These are phyloP conservation scores for Annona squamosa DNA, from an alignment of 164 flowering plant species.

Conservation along the genomic window DNA sequence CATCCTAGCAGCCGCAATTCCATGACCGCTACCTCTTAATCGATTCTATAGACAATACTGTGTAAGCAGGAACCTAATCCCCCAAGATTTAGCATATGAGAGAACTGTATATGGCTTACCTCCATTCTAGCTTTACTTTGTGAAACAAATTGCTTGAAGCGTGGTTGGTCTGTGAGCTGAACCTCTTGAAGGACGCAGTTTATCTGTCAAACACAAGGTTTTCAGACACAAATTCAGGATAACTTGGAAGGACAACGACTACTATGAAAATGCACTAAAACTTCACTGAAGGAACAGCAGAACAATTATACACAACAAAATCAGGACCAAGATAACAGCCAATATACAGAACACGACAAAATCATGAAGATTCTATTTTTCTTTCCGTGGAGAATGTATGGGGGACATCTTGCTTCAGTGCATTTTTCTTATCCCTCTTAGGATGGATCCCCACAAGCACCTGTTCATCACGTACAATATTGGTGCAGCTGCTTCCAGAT, in stretches of 20 bases:
- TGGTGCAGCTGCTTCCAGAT: no score
- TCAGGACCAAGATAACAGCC: no score
- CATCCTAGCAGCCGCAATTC: constrained; percentile 96
- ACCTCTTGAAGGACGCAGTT: constrained; percentile 89
- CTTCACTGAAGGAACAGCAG: not conserved
- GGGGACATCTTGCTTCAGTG: no score
- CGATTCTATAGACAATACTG: constrained; percentile 50
- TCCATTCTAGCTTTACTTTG: constrained; percentile 99
- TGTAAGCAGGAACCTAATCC: not conserved
- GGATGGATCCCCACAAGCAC: no score
- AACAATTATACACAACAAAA: no score
- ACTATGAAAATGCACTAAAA: not conserved
- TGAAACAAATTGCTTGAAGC: constrained; percentile 96
- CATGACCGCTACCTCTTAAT: constrained; percentile 96
- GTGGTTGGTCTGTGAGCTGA: constrained; percentile 85
- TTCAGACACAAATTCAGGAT: constrained; percentile 9
- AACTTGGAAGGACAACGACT: not conserved
- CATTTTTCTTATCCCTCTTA: no score
- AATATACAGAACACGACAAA: no score
- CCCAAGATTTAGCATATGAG: not conserved
- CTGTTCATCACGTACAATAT: no score
- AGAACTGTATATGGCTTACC: constrained; percentile 36
- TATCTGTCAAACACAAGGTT: constrained; percentile 39
- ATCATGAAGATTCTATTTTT: no score
- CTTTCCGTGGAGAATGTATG: no score